These are phyloP conservation scores for Mycena galericulata DNA, from an alignment of 768 basidiomycete genomes.

Conservation along the genomic window DNA sequence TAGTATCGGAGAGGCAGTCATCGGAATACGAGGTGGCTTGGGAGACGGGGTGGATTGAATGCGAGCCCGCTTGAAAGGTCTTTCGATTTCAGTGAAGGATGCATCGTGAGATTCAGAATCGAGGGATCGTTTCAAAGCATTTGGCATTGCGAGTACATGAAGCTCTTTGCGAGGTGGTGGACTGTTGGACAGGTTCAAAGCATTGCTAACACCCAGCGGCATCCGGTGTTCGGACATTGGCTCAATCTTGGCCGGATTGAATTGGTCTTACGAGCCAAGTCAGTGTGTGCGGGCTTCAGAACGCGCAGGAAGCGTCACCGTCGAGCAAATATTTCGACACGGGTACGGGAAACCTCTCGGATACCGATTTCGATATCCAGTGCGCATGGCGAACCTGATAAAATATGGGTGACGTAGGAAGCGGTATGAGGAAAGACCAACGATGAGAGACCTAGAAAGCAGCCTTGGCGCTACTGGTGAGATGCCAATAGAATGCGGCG, in stretches of 20 bases:
- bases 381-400: conserved; percentile 29
- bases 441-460: conserved; percentile 31
- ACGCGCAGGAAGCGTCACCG: conserved; percentile 1
- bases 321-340: conserved; percentile 33
- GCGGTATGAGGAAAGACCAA: neutral
- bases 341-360: conserved; percentile 24
- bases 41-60: conserved; percentile 6
- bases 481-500: neutral
- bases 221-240: neutral
- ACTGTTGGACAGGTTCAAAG: neutral
- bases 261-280: conserved; percentile 24
- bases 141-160: conserved; percentile 2
- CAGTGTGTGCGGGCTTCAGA: neutral
- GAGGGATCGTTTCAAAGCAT: conserved; percentile 27
- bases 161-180: neutral
- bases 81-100: conserved; percentile 24
- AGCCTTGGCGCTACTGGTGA: conserved; percentile 10
- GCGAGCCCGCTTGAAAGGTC: conserved; percentile 30
- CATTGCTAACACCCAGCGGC: neutral
- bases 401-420: neutral
- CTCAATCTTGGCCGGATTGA: conserved; percentile 20
- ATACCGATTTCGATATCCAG: conserved; percentile 34
- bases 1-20: neutral
- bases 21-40: no score
- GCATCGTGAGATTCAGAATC: conserved; percentile 18